Conservation (phyloP, 176 grass and related monocot species). For the Juncus effusus region DNA sequence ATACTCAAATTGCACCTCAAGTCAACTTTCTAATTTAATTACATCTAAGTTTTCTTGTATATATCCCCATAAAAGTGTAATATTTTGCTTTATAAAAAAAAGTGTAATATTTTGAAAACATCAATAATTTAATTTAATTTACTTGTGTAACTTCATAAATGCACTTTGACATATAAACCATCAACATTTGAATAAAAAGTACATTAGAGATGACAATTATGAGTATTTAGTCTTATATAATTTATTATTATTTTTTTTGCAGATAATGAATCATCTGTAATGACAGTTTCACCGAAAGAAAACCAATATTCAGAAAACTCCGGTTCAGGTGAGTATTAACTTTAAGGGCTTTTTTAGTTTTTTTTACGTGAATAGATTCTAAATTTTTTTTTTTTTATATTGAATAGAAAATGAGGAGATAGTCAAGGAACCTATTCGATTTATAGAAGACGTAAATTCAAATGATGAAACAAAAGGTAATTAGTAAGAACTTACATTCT, state of each 20-base stretch:
- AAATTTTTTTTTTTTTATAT: not conserved
- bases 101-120: no score
- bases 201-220: no score
- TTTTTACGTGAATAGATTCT: not conserved
- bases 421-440: not conserved
- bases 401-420: constrained; percentile 6
- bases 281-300: constrained; percentile 13
- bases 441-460: constrained; percentile 5
- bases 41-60: no score
- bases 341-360: constrained; percentile 2
- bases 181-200: no score
- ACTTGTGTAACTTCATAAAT: no score
- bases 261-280: constrained; percentile 14
- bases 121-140: no score
- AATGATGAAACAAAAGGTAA: constrained; percentile 22
- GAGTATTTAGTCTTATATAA: not conserved
- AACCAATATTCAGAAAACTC: constrained; percentile 23
- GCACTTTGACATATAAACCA: no score
- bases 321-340: not conserved
- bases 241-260: not conserved
- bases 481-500: not conserved
- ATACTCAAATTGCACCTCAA: no score
- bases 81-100: no score
- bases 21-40: no score
- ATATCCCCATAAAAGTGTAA: no score